Percentiles rank a stretch among this genome's conserved stretches.
These are phyloP conservation scores for Nicotiana tomentosiformis DNA, from an alignment of 257 asterid species.

Conservation along the genomic window DNA sequence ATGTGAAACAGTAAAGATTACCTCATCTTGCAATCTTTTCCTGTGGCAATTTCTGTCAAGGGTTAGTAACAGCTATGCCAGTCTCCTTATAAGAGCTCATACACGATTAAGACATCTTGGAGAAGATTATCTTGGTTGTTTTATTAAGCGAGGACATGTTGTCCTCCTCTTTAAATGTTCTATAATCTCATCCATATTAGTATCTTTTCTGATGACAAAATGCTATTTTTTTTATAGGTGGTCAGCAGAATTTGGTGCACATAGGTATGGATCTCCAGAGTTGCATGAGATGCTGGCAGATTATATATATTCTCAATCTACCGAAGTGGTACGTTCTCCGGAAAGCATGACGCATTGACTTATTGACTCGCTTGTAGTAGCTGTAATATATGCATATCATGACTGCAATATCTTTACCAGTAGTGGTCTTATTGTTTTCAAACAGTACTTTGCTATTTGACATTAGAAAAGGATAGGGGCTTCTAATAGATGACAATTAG, in stretches of 20 bases:
- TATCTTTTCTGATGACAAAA: not conserved
- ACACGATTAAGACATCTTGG: not conserved
- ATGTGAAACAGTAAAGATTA: not conserved
- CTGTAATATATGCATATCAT: not conserved
- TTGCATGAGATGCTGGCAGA: conserved; percentile 94
- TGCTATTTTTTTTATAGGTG: conserved; percentile 45
- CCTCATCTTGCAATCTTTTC: not conserved
- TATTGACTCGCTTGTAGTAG: not conserved
- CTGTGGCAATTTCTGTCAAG: not conserved
- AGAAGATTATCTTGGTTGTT: not conserved
- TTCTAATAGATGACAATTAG: not conserved
- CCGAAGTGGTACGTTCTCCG: conserved; percentile 66
- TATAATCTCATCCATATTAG: not conserved
- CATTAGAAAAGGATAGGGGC: not conserved
- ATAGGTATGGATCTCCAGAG: conserved; percentile 77
- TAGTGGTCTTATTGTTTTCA: not conserved
- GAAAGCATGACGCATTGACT: conserved; percentile 3
- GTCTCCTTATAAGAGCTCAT: not conserved
- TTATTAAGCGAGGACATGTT: not conserved
- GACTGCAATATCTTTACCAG: not conserved
- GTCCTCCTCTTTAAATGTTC: not conserved
- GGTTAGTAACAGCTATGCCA: not conserved
- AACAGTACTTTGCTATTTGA: not conserved
- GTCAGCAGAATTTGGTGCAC: conserved; percentile 84
- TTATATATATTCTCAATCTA: conserved; percentile 76